Evolutionary conservation across 805 yeast genomes (phyloP).

Genomic region (Yamadazyma tumulicola): DNA sequence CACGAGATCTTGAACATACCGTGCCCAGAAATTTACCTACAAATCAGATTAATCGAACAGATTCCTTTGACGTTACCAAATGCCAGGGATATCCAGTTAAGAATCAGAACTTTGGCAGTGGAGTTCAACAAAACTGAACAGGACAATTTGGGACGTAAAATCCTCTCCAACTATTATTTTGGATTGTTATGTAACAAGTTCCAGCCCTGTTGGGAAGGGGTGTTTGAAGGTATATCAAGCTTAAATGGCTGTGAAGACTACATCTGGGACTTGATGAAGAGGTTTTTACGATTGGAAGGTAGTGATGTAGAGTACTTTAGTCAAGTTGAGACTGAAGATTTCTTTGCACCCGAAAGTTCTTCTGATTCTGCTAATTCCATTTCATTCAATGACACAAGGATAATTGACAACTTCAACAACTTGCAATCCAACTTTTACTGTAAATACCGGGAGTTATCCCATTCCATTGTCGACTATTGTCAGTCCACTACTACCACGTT

Average conservation of each 20-base stretch:
- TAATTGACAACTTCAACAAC: constrained; percentile 37
- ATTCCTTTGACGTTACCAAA: constrained; percentile 65
- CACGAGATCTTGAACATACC: constrained; percentile 17
- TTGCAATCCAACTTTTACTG: constrained; percentile 18
- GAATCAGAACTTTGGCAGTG: constrained; percentile 58
- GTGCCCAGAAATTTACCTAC: constrained; percentile 42
- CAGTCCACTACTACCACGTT: constrained; percentile 33
- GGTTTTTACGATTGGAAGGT: constrained; percentile 28
- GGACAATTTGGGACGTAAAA: constrained; percentile 14
- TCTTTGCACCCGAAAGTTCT: neutral
- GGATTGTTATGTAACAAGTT: constrained; percentile 75
- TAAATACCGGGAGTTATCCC: constrained; percentile 28
- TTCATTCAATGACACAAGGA: constrained; percentile 40
- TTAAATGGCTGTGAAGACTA: constrained; percentile 32
- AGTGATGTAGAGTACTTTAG: constrained; percentile 15
- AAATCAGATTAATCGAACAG: constrained; percentile 61
- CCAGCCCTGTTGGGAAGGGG: constrained; percentile 84
- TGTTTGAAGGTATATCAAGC: constrained; percentile 54
- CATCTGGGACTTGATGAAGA: constrained; percentile 55
- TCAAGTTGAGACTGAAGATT: neutral
- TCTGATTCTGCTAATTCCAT: constrained; percentile 17
- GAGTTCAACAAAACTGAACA: constrained; percentile 27
- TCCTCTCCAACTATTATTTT: constrained; percentile 34
- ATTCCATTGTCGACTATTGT: constrained; percentile 37
- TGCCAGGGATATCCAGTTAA: constrained; percentile 70